phyloP scores from a whole-genome alignment of 768 basidiomycete species.

The Boletus reticulatus region DNA sequence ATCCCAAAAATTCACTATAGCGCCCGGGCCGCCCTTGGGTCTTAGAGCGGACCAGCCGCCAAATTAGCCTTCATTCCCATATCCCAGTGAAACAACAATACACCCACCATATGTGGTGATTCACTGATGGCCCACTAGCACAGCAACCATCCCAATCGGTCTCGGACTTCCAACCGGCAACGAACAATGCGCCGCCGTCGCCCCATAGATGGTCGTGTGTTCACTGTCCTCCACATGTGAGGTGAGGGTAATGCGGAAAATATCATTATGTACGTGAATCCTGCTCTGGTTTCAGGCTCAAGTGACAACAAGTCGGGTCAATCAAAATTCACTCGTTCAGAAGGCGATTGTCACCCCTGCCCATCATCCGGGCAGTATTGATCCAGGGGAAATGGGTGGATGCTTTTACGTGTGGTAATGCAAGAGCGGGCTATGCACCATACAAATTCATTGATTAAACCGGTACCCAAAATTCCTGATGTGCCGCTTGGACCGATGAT shows the following conservation, averaged over 20 bases:
- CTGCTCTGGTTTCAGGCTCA: neutral
- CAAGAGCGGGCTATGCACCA: constrained; percentile 8
- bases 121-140: constrained; percentile 15
- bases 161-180: neutral
- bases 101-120: constrained; percentile 6
- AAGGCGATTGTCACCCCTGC: neutral
- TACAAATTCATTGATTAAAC: constrained; percentile 6
- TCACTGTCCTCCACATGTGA: neutral
- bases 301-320: neutral
- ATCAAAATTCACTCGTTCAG: neutral
- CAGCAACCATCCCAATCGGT: constrained; percentile 11
- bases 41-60: constrained; percentile 14
- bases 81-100: constrained; percentile 16
- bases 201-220: neutral
- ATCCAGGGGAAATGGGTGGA: constrained; percentile 3
- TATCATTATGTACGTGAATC: neutral
- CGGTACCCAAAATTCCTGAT: constrained; percentile 1
- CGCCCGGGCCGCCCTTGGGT: neutral
- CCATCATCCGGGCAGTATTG: neutral
- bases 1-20: neutral
- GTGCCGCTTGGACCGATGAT: neutral
- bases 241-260: neutral
- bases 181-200: constrained; percentile 2
- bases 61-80: constrained; percentile 26
- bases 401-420: constrained; percentile 22